Evolutionary conservation across 2,329 filamentous ascomycete species (phyloP).

Genomic region (Achaetomium macrosporum): DNA sequence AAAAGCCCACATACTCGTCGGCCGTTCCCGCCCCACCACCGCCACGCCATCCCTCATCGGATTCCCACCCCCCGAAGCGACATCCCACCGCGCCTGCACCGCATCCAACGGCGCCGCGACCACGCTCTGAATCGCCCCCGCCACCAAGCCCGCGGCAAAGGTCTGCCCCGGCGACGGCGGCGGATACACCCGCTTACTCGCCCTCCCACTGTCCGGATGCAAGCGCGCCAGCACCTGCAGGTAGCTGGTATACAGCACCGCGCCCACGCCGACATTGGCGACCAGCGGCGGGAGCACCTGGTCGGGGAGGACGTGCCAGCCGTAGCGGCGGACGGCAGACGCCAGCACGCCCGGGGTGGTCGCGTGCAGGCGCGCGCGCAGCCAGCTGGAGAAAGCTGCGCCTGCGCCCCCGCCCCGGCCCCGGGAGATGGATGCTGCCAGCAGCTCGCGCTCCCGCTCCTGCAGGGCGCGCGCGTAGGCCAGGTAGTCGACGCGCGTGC

Average conservation of each 20-base stretch:
- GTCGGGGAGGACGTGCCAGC: constrained; percentile 68
- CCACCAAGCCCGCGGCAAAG: constrained; percentile 64
- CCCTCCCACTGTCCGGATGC: constrained; percentile 56
- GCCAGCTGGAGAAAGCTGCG: constrained; percentile 23
- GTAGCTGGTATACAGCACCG: constrained; percentile 70
- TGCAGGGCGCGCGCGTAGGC: constrained; percentile 52
- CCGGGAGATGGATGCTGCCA: constrained; percentile 10
- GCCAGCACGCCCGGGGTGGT: constrained; percentile 66
- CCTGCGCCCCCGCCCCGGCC: constrained; percentile 2
- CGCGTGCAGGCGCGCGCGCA: constrained; percentile 49
- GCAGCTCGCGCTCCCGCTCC: constrained; percentile 36
- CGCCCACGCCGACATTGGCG: constrained; percentile 68
- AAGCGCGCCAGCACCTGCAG: constrained; percentile 61
- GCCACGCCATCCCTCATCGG: constrained; percentile 19
- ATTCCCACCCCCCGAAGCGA: constrained; percentile 32
- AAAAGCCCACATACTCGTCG: constrained; percentile 68
- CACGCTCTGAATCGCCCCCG: constrained; percentile 63
- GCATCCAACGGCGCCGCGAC: constrained; percentile 71
- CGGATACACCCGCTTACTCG: constrained; percentile 60
- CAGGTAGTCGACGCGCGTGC: constrained; percentile 79
- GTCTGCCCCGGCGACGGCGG: constrained; percentile 58
- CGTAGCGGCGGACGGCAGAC: constrained; percentile 61
- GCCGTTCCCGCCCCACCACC: constrained; percentile 26
- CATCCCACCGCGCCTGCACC: constrained; percentile 65
- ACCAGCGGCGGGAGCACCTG: constrained; percentile 71